Conservation (phyloP, 768 basidiomycete genomes). For the Kwoniella heveanensis region DNA sequence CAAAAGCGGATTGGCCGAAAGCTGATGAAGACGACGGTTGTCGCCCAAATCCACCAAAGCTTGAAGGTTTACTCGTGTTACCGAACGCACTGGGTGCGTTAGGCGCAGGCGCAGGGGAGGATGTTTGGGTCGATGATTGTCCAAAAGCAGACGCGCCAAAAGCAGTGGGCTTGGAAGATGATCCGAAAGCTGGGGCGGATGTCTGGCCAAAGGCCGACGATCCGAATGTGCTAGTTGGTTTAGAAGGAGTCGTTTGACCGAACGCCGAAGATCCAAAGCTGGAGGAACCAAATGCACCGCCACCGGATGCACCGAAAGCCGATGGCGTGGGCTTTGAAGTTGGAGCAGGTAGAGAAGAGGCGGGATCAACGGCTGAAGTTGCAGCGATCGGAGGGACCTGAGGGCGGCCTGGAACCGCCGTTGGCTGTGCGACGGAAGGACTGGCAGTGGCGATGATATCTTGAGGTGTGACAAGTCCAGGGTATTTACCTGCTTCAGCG, state of each 20-base stretch:
- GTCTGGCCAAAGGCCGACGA: slow-evolving; percentile 35
- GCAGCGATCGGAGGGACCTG: too few species aligned
- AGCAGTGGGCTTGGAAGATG: slow-evolving; percentile 15
- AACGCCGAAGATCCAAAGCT: slow-evolving; percentile 19
- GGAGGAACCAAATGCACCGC: slow-evolving; percentile 17
- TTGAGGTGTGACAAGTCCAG: slow-evolving; percentile 44
- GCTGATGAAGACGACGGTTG: too few species aligned
- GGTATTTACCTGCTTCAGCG: slow-evolving; percentile 41
- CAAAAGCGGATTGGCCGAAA: slow-evolving; percentile 1
- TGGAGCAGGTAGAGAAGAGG: too few species aligned
- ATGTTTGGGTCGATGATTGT: slow-evolving; percentile 17
- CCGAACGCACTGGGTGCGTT: neutral
- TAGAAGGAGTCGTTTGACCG: slow-evolving; percentile 10
- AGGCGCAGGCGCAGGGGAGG: neutral
- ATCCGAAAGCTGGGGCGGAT: slow-evolving; percentile 32
- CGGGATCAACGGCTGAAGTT: too few species aligned
- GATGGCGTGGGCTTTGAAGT: slow-evolving; percentile 54
- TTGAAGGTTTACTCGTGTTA: neutral
- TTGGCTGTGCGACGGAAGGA: neutral
- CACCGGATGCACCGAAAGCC: slow-evolving; percentile 28
- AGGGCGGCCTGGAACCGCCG: slow-evolving; percentile 18
- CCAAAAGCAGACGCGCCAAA: slow-evolving; percentile 31
- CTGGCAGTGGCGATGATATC: slow-evolving; percentile 25
- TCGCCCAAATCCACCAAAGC: slow-evolving; percentile 4
- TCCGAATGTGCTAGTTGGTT: slow-evolving; percentile 28